phyloP scores from a whole-genome alignment of 306 rosid species.

The Glycine tomentella region DNA sequence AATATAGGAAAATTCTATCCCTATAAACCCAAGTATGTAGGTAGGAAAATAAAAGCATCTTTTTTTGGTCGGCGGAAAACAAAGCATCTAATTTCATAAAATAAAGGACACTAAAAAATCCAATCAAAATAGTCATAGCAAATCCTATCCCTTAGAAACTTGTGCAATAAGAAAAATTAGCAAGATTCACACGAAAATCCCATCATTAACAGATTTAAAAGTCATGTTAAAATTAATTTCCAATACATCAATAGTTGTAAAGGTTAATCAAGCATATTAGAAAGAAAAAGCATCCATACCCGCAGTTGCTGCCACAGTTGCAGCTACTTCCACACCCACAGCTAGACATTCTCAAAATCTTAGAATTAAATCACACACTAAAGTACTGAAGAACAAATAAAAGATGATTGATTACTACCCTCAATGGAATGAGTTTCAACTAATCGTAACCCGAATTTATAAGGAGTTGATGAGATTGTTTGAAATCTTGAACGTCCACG shows the following conservation, averaged over 20 bases:
- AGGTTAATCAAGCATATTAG: neutral
- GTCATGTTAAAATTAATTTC: neutral
- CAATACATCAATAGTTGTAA: neutral
- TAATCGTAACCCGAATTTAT: constrained; percentile 1
- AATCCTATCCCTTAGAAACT: too few species aligned
- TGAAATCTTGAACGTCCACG: constrained; percentile 16
- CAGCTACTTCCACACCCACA: constrained; percentile 57
- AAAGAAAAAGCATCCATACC: neutral
- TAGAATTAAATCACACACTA: neutral
- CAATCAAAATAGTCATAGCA: neutral
- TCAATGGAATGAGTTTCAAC: neutral
- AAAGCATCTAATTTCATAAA: neutral
- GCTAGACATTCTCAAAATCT: constrained; percentile 45
- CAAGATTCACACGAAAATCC: neutral
- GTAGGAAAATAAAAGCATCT: neutral
- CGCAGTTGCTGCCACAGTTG: constrained; percentile 33
- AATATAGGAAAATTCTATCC: neutral
- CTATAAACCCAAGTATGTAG: neutral
- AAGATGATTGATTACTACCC: neutral
- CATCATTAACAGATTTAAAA: neutral
- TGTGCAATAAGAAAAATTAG: too few species aligned
- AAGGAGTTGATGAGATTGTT: neutral
- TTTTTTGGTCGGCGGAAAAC: too few species aligned
- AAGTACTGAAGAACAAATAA: neutral
- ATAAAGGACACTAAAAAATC: neutral